Evolutionary conservation across 1,284 basidiomycete genomes (phyloP).

Genomic region (Moesziomyces aphidis): DNA sequence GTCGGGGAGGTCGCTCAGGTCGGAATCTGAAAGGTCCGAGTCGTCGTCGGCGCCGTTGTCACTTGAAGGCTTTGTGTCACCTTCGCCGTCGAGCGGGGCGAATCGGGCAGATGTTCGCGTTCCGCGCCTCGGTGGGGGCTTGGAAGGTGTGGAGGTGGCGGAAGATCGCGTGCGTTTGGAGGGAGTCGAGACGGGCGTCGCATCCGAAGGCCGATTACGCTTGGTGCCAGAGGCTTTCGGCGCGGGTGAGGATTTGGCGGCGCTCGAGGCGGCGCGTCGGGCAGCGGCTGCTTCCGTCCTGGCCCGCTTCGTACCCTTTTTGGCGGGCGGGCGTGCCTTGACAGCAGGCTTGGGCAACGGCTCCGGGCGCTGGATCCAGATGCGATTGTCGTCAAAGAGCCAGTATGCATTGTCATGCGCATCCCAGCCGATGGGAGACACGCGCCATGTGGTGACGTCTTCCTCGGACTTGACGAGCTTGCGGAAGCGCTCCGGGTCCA

Average conservation of each 20-base stretch:
- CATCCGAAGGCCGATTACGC: conserved; percentile 72
- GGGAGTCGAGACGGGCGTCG: conserved; percentile 27
- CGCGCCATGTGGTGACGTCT: conserved; percentile 71
- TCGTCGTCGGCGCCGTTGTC: conserved; percentile 15
- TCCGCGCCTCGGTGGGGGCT: conserved; percentile 33
- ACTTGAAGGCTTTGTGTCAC: conserved; percentile 14
- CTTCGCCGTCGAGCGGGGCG: conserved; percentile 26
- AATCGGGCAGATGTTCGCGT: conserved; percentile 45
- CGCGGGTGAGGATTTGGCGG: conserved; percentile 75
- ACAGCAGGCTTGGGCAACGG: conserved; percentile 54
- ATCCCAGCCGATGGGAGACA: conserved; percentile 88
- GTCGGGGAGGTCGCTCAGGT: conserved; percentile 60
- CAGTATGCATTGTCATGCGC: conserved; percentile 84
- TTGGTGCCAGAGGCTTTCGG: conserved; percentile 55
- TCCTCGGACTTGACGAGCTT: conserved; percentile 71
- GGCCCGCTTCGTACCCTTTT: conserved; percentile 46
- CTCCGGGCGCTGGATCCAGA: conserved; percentile 81
- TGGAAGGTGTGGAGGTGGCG: conserved; percentile 30
- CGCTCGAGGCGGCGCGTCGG: conserved; percentile 66
- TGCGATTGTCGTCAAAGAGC: conserved; percentile 85
- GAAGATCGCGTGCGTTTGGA: conserved; percentile 41
- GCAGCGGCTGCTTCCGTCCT: conserved; percentile 40
- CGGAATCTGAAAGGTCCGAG: conserved; percentile 50
- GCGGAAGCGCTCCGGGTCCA: conserved; percentile 71
- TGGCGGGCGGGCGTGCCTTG: conserved; percentile 43